Conservation (phyloP, 2,329 filamentous ascomycete species). For the Fusarium tupiense region DNA sequence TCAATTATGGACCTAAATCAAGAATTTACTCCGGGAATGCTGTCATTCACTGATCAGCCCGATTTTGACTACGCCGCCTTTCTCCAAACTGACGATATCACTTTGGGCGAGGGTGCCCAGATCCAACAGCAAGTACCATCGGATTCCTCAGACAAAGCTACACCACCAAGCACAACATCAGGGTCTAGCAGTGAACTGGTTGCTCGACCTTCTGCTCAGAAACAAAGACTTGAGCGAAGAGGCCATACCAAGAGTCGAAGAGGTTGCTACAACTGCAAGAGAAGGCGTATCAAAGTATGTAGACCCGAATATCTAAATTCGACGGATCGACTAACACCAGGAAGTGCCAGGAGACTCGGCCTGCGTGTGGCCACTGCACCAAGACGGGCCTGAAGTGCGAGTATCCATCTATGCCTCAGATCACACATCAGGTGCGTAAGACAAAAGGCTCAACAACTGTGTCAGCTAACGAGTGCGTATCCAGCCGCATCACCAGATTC, state of each 20-base stretch:
- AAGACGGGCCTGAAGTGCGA: conserved; percentile 71
- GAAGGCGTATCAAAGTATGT: conserved; percentile 69
- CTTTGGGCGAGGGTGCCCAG: conserved; percentile 32
- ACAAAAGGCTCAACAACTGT: too few species aligned
- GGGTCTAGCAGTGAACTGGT: conserved; percentile 31
- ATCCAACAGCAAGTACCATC: conserved; percentile 34
- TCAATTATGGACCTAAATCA: conserved; percentile 46
- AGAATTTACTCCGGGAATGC: conserved; percentile 40
- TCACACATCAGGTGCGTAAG: conserved; percentile 60
- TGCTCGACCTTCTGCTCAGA: conserved; percentile 29
- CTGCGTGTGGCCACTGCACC: conserved; percentile 69
- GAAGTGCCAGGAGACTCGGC: conserved; percentile 73
- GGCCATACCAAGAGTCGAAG: conserved; percentile 73
- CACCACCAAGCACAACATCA: conserved; percentile 45
- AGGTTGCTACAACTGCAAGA: conserved; percentile 75
- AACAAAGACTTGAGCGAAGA: conserved; percentile 60
- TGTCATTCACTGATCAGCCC: conserved; percentile 45
- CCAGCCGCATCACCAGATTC: conserved; percentile 66
- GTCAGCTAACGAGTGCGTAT: background rate
- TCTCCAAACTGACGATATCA: conserved; percentile 45
- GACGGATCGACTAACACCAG: conserved; percentile 12
- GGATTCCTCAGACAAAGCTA: conserved; percentile 46
- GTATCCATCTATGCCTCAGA: conserved; percentile 64
- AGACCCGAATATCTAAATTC: background rate
- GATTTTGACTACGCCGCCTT: conserved; percentile 54